Base-by-base conservation (phyloP, 352 stramenopile species). In the Halophytophthora polymorphica region DNA sequence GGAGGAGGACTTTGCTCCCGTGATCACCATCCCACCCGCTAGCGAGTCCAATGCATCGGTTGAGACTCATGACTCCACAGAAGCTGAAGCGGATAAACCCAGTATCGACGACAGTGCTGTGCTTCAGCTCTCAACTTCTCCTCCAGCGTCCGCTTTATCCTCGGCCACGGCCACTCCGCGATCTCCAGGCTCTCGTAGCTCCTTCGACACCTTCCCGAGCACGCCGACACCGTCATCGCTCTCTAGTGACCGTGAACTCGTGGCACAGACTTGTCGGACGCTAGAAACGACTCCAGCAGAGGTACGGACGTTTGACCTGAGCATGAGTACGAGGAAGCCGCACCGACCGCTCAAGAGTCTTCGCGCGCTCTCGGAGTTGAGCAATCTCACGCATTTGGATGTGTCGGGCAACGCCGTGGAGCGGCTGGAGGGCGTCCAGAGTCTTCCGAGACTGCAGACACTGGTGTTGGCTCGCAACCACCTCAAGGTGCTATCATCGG, bases 391-490 rank as follows among this genome's bases (percentile, higher is more conserved):
- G 31, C 55, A 75, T 2, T 54, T 94, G 3, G 68, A 93, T 18
- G 65, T 86, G 10, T 66, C 79, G 5, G 78, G 81, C n/a, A 85
- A 94, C 60, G 68, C 69, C 10, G 58, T 92, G 13, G 56, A 68
- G 18, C 66, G 65, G 0, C 36, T 91, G 14, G 73, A 86, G 17
- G 82, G 80, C 11, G 10, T 92, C 4, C 79, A 94, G 2, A 34
- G 45, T 2, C 70, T 92, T 10, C 18, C 31, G 5, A 45, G 74
- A 14, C 59, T 94, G 35, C 56, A 83, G 25, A 51, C 50, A 10
- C 64, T 92, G 10, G 60, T 54, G 8, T 47, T 89, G 28, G 68
- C 83, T 1, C 69, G 82, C 10, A 94, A 94, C 54, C 74, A 90
- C 41, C 45, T 94, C 34, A 91, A 91, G 47, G 66, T 50, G 2